Evolutionary conservation across 2,329 filamentous ascomycete genomes (phyloP).

Genomic region (Volutella citrinella): DNA sequence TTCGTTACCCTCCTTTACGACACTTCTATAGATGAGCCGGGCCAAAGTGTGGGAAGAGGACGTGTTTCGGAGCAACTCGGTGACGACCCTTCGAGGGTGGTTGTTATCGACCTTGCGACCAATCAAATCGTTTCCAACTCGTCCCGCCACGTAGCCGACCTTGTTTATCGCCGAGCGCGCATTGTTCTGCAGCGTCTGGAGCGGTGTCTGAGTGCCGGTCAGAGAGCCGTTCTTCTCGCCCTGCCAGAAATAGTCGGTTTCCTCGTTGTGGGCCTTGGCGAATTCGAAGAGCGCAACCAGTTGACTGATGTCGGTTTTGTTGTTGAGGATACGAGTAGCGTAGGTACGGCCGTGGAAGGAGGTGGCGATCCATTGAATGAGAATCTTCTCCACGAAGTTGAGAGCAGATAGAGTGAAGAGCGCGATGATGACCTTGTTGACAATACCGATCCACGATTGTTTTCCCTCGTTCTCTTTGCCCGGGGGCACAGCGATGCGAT

Average conservation of each 20-base stretch:
- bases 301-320: constrained; percentile 79
- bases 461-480: constrained; percentile 42
- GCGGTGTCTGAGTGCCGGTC: constrained; percentile 70
- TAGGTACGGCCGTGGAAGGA: constrained; percentile 92
- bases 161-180: constrained; percentile 74
- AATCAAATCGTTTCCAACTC: constrained; percentile 88
- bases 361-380: constrained; percentile 92
- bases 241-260: constrained; percentile 49
- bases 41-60: constrained; percentile 78
- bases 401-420: constrained; percentile 77
- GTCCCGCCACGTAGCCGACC: constrained; percentile 81
- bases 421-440: constrained; percentile 83
- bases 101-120: constrained; percentile 69
- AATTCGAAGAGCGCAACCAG: constrained; percentile 61
- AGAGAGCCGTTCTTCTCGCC: constrained; percentile 33
- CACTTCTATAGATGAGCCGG: constrained; percentile 82
- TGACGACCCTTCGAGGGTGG: constrained; percentile 80
- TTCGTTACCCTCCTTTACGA: constrained; percentile 71
- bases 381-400: constrained; percentile 87
- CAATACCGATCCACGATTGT: constrained; percentile 68
- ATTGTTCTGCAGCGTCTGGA: constrained; percentile 69
- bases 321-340: constrained; percentile 83
- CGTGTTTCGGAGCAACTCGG: constrained; percentile 71
- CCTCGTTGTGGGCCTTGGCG: constrained; percentile 69
- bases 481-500: constrained; percentile 38